Evolutionary conservation across 805 yeast species (phyloP).

Genomic region (Suhomyces emberorum): DNA sequence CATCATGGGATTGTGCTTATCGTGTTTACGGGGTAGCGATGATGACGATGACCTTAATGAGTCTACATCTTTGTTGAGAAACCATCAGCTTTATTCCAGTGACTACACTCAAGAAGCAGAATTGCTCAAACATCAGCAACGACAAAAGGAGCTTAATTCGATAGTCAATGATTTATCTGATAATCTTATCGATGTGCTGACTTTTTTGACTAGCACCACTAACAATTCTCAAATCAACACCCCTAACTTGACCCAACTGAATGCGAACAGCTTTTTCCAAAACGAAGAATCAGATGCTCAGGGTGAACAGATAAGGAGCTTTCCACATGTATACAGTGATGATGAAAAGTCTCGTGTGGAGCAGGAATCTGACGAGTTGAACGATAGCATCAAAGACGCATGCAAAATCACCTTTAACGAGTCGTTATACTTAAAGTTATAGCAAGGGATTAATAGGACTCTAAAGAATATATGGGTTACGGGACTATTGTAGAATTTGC

Average conservation of each 20-base stretch:
- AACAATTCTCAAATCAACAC: constrained; percentile 4
- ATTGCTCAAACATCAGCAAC: constrained; percentile 36
- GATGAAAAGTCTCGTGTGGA: constrained; percentile 10
- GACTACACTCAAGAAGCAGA: constrained; percentile 35
- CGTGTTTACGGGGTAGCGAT: constrained; percentile 37
- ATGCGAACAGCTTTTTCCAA: constrained; percentile 3
- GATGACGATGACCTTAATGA: constrained; percentile 40
- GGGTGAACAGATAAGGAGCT: constrained; percentile 7
- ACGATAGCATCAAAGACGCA: constrained; percentile 10
- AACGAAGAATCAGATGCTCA: constrained; percentile 6
- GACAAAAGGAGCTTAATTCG: constrained; percentile 45
- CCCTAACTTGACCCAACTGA: constrained; percentile 4
- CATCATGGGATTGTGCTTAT: constrained; percentile 47
- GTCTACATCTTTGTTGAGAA: constrained; percentile 33
- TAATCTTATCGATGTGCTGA: constrained; percentile 13
- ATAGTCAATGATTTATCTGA: constrained; percentile 41
- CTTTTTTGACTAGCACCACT: constrained; percentile 11
- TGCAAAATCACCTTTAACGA: constrained; percentile 10
- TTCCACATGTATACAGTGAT: constrained; percentile 9
- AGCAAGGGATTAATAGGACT: too few species aligned
- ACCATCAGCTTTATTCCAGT: constrained; percentile 26
- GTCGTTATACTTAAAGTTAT: constrained; percentile 12
- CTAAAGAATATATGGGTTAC: too few species aligned
- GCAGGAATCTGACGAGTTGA: constrained; percentile 5
- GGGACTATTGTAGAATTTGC: too few species aligned